phyloP scores from a whole-genome alignment of 2,329 filamentous ascomycete species.

The Coniella vitis region DNA sequence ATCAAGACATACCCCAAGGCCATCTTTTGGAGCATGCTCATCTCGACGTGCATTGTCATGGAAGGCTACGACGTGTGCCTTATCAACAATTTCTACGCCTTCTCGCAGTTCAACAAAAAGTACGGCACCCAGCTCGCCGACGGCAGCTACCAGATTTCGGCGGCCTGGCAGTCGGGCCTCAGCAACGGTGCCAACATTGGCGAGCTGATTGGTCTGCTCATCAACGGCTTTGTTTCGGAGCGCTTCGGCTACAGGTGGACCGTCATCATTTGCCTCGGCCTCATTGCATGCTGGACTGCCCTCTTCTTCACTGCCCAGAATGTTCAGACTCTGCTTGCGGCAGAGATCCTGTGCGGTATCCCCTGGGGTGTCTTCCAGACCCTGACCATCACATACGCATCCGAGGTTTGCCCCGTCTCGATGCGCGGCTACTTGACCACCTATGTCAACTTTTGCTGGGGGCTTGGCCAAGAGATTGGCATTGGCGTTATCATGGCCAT shows the following conservation, averaged over 20 bases:
- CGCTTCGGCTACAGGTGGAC: slow-evolving; percentile 62
- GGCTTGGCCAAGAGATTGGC: slow-evolving; percentile 65
- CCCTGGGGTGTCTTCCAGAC: slow-evolving; percentile 55
- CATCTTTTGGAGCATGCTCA: slow-evolving; percentile 73
- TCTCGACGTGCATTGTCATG: slow-evolving; percentile 90
- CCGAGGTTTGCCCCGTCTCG: slow-evolving; percentile 66
- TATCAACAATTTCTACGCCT: slow-evolving; percentile 66
- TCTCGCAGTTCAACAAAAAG: slow-evolving; percentile 23
- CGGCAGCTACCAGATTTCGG: slow-evolving; percentile 25
- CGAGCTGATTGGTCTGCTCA: slow-evolving; percentile 58
- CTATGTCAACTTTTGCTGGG: slow-evolving; percentile 74
- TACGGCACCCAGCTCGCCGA: slow-evolving; percentile 21
- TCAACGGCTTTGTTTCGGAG: slow-evolving; percentile 61
- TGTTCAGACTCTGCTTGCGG: slow-evolving; percentile 50
- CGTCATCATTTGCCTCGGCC: slow-evolving; percentile 49
- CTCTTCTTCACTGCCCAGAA: slow-evolving; percentile 60
- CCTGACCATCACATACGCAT: slow-evolving; percentile 58
- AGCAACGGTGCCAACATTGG: slow-evolving; percentile 47
- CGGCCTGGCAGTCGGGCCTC: slow-evolving; percentile 31
- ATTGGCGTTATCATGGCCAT: slow-evolving; percentile 68
- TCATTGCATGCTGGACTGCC: slow-evolving; percentile 50
- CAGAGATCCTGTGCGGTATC: slow-evolving; percentile 57
- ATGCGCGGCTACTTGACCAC: slow-evolving; percentile 66
- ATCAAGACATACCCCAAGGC: slow-evolving; percentile 82
- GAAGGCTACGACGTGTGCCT: slow-evolving; percentile 81